These are phyloP conservation scores for Lactifluus hygrophoroides DNA, from an alignment of 768 basidiomycete species.

Conservation along the genomic window DNA sequence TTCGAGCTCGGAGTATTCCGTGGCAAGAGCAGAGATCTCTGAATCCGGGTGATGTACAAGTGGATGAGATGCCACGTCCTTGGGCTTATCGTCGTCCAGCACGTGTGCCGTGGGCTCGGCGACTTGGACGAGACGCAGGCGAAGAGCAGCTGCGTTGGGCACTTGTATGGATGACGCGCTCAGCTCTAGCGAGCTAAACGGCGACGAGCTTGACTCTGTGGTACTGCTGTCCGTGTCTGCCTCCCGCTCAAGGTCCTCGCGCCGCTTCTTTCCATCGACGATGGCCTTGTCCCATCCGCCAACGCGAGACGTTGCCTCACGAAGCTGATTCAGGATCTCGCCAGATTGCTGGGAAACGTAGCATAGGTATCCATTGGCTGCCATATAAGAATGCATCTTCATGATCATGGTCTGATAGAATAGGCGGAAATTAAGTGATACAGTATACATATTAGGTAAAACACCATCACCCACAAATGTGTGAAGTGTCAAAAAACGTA, in stretches of 20 bases:
- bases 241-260: slow-evolving; percentile 33
- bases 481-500: slow-evolving; percentile 48
- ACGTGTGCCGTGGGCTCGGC: not conserved
- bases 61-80: slow-evolving; percentile 32
- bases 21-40: slow-evolving; percentile 58
- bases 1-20: slow-evolving; percentile 66
- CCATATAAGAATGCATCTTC: slow-evolving; percentile 95
- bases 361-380: slow-evolving; percentile 79
- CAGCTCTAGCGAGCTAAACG: slow-evolving; percentile 35
- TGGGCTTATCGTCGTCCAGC: slow-evolving; percentile 13
- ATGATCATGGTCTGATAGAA: slow-evolving; percentile 67
- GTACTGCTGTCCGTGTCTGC: slow-evolving; percentile 21
- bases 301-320: slow-evolving; percentile 36
- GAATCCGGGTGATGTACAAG: slow-evolving; percentile 60
- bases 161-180: slow-evolving; percentile 48
- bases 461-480: slow-evolving; percentile 48
- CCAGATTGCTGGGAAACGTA: slow-evolving; percentile 40
- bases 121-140: slow-evolving; percentile 40
- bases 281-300: slow-evolving; percentile 67
- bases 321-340: slow-evolving; percentile 36
- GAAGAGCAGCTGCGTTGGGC: slow-evolving; percentile 42
- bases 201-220: slow-evolving; percentile 13
- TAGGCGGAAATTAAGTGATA: not conserved
- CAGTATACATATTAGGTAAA: not conserved
- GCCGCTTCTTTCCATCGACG: slow-evolving; percentile 38